phyloP scores from a whole-genome alignment of 2,329 filamentous ascomycete genomes.

The Epichloe gansuensis region DNA sequence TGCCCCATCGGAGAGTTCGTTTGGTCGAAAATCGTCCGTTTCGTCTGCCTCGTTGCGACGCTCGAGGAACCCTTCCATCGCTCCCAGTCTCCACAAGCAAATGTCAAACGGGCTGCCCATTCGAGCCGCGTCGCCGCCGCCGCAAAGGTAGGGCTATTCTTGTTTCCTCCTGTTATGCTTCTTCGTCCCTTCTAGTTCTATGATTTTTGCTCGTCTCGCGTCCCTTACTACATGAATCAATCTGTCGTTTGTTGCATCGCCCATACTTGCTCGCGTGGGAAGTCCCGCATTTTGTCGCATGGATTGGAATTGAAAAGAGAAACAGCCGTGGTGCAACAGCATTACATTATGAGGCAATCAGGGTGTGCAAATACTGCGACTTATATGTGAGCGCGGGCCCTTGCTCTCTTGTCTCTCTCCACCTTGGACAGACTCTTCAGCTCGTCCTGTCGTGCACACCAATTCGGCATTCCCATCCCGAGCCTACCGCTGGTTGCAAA shows the following conservation, averaged over 20 bases:
- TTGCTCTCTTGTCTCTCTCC: background rate
- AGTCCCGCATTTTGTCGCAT: background rate
- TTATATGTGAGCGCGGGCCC: background rate
- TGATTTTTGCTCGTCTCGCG: background rate
- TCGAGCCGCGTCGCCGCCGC: conserved; percentile 5
- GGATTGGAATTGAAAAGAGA: background rate
- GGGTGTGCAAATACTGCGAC: background rate
- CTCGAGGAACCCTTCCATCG: conserved; percentile 3
- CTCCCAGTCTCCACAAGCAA: background rate
- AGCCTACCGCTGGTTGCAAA: background rate
- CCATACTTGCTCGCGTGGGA: background rate
- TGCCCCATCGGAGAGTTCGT: conserved; percentile 5
- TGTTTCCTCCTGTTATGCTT: background rate
- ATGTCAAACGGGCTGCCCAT: background rate
- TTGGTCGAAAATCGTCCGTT: conserved; percentile 6
- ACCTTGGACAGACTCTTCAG: background rate
- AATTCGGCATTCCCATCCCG: conserved; percentile 3
- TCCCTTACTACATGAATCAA: background rate
- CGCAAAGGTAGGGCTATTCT: conserved; percentile 3
- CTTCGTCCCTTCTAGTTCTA: background rate
- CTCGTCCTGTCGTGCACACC: conserved; percentile 4
- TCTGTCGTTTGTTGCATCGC: background rate
- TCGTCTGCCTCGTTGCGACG: conserved; percentile 5
- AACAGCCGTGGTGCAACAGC: background rate
- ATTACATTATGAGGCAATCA: background rate